These are phyloP conservation scores for Wickerhamomyces hampshirensis DNA, from an alignment of 805 yeast genomes.

Conservation along the genomic window DNA sequence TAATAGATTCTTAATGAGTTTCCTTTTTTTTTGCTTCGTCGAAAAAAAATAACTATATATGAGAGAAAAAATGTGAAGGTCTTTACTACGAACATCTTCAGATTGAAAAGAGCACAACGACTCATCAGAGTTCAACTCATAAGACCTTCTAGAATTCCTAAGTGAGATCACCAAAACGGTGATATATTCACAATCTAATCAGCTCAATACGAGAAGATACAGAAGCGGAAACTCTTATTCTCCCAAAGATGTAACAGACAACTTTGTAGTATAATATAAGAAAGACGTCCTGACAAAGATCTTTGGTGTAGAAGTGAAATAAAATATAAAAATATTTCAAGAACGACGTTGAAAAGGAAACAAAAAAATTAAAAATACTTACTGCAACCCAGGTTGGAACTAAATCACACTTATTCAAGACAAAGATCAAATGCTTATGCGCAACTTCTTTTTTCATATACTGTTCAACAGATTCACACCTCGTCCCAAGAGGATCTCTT, in stretches of 20 bases:
- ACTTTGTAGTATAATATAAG: constrained; percentile 40
- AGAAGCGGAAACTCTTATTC: constrained; percentile 60
- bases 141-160: constrained; percentile 33
- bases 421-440: constrained; percentile 92
- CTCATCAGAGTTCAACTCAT: constrained; percentile 70
- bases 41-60: constrained; percentile 7
- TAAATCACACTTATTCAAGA: constrained; percentile 94
- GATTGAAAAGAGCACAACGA: constrained; percentile 10
- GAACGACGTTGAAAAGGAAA: neutral
- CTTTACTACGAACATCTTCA: constrained; percentile 77
- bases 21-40: too few relatives aligned
- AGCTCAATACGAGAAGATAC: constrained; percentile 43
- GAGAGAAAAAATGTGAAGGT: constrained; percentile 55
- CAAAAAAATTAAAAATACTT: constrained; percentile 48
- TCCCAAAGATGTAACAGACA: constrained; percentile 99
- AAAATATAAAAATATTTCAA: neutral
- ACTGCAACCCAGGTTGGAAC: constrained; percentile 99
- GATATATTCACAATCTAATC: constrained; percentile 19
- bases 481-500: constrained; percentile 94
- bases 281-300: constrained; percentile 74
- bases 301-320: constrained; percentile 51
- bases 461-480: constrained; percentile 90
- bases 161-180: constrained; percentile 29
- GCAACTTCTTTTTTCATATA: constrained; percentile 91
- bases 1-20: neutral